phyloP scores from a whole-genome alignment of 2,329 filamentous ascomycete species.

The Pochonia chlamydosporia region DNA sequence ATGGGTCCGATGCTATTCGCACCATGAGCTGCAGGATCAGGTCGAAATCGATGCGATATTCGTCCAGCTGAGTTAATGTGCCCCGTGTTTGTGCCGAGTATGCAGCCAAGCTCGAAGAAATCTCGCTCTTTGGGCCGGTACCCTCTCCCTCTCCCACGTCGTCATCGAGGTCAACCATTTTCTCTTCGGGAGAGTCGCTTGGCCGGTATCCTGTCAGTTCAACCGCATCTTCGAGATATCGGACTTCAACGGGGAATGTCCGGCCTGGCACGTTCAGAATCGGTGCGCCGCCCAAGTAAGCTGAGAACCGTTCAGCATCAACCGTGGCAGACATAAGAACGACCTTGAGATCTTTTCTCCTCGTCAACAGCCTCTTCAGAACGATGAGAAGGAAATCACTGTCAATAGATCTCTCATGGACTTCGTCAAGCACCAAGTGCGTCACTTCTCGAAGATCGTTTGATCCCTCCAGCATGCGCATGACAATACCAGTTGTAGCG shows the following conservation, averaged over 20 bases:
- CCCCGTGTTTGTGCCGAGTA: constrained; percentile 75
- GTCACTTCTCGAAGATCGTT: constrained; percentile 85
- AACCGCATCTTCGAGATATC: constrained; percentile 87
- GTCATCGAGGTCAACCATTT: constrained; percentile 58
- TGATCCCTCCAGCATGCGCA: constrained; percentile 91
- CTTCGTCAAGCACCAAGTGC: constrained; percentile 93
- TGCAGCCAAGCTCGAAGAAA: constrained; percentile 58
- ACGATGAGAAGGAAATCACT: constrained; percentile 95
- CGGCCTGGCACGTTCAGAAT: constrained; percentile 87
- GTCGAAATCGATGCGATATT: constrained; percentile 87
- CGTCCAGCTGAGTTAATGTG: constrained; percentile 72
- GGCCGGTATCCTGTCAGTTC: constrained; percentile 73
- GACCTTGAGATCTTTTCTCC: constrained; percentile 79
- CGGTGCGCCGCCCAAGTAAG: constrained; percentile 79
- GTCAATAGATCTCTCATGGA: constrained; percentile 93
- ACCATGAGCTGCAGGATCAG: constrained; percentile 75
- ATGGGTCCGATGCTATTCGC: constrained; percentile 64
- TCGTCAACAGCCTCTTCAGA: constrained; percentile 71
- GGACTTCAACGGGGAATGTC: constrained; percentile 85
- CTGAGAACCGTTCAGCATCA: constrained; percentile 84
- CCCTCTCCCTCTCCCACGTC: constrained; percentile 47
- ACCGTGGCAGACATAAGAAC: constrained; percentile 97
- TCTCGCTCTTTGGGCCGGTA: constrained; percentile 48
- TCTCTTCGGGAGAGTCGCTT: constrained; percentile 38
- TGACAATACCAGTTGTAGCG: constrained; percentile 88